A percentile compares a stretch with the other conserved stretches of the same genome.
phyloP scores from a whole-genome alignment of 148 eudicot species.

The Rhododendron ferrugineum region DNA sequence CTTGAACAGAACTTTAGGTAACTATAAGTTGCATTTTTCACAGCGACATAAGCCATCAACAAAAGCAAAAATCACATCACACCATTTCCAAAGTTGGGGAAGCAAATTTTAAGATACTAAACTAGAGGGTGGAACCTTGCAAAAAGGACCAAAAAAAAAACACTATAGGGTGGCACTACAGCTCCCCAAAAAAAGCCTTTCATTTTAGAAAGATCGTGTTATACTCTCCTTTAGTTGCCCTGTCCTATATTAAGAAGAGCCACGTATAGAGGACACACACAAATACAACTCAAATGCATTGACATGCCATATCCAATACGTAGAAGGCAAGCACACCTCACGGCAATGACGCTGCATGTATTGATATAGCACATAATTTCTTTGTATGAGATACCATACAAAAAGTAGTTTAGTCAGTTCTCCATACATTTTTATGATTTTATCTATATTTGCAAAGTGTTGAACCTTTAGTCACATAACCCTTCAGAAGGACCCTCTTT shows the following conservation, averaged over 20 bases:
- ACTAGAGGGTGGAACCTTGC: background rate
- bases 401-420: background rate
- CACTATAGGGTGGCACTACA: background rate
- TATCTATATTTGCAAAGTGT: background rate
- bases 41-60: background rate
- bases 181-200: background rate
- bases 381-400: background rate
- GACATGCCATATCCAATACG: background rate
- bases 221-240: background rate
- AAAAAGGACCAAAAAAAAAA: background rate
- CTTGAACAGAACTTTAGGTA: background rate
- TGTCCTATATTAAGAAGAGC: background rate
- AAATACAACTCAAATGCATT: background rate
- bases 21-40: background rate
- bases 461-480: no score
- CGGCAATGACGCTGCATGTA: background rate
- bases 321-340: background rate
- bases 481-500: background rate
- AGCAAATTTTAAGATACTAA: background rate
- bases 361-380: background rate
- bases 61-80: background rate
- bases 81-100: background rate
- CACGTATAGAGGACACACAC: background rate
- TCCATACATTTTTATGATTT: background rate
- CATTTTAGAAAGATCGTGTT: background rate